These are phyloP conservation scores for Polygonum aviculare DNA, from an alignment of 148 eudicot species.

Conservation along the genomic window DNA sequence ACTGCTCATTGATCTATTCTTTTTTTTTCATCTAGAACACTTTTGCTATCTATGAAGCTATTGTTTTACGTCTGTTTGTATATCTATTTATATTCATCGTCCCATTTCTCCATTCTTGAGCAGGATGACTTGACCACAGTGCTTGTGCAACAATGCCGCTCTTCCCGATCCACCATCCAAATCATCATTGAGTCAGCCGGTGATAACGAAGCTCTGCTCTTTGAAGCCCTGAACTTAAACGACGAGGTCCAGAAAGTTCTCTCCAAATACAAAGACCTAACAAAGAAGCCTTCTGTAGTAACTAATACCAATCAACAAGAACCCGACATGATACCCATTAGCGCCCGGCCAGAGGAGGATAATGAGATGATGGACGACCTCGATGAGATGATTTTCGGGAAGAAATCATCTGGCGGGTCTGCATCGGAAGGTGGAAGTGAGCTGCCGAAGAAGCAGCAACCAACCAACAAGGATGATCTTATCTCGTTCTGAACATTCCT, in stretches of 20 bases:
- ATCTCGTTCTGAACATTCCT: conserved; percentile 35
- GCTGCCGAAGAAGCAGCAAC: conserved; percentile 35
- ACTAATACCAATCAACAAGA: conserved; percentile 22
- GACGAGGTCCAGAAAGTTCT: conserved; percentile 83
- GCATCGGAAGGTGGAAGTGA: conserved; percentile 39
- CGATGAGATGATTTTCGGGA: conserved; percentile 94
- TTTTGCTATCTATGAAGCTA: too few relatives aligned
- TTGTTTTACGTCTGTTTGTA: background rate
- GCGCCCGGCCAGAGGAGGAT: conserved; percentile 82
- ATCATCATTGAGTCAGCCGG: conserved; percentile 72
- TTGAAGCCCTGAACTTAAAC: conserved; percentile 89
- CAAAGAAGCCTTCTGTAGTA: conserved; percentile 41
- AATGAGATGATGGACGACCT: conserved; percentile 96
- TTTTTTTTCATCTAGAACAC: background rate
- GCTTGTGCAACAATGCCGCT: conserved; percentile 72
- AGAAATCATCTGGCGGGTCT: conserved; percentile 35
- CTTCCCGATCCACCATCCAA: conserved; percentile 60
- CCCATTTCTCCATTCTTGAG: conserved; percentile 1
- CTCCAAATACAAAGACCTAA: conserved; percentile 69
- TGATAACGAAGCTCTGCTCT: conserved; percentile 85
- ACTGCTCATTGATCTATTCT: background rate
- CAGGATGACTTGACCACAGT: conserved; percentile 91
- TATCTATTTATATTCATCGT: background rate
- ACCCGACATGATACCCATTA: conserved; percentile 76
- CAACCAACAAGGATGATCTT: conserved; percentile 74